Percentiles rank a stretch among this genome's conserved stretches.
Evolutionary conservation across 2,329 filamentous ascomycete genomes (phyloP).

Genomic region (Cladosporium austrohemisphaericum): DNA sequence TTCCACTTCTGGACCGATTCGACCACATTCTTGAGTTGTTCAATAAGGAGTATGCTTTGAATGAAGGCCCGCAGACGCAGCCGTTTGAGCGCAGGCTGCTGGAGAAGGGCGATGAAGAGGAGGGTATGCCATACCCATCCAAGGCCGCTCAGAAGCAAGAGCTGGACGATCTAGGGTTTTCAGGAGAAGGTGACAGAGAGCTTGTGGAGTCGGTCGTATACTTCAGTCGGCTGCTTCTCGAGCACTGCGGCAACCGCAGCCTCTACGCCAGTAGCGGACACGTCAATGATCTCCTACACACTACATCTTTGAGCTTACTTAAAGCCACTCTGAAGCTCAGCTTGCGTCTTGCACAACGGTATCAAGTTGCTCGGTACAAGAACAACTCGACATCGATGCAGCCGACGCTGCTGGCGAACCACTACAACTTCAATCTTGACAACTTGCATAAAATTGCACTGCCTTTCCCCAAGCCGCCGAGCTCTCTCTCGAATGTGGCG

Average conservation of each 20-base stretch:
- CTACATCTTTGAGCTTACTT: conserved; percentile 74
- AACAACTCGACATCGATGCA: conserved; percentile 57
- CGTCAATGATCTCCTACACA: conserved; percentile 83
- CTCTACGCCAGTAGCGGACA: conserved; percentile 92
- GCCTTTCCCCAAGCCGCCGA: conserved; percentile 69
- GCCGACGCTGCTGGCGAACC: conserved; percentile 71
- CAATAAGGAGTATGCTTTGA: conserved; percentile 73
- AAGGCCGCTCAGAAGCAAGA: conserved; percentile 27
- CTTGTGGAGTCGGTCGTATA: conserved; percentile 75
- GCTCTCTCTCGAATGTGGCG: conserved; percentile 50
- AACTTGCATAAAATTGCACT: conserved; percentile 78
- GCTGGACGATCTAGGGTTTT: conserved; percentile 52
- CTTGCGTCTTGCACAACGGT: conserved; percentile 84
- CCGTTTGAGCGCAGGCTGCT: conserved; percentile 68
- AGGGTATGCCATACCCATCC: conserved; percentile 30
- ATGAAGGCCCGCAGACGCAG: conserved; percentile 72
- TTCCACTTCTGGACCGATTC: conserved; percentile 87
- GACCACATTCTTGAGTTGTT: conserved; percentile 82
- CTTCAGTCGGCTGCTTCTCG: conserved; percentile 83
- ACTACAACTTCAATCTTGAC: conserved; percentile 72
- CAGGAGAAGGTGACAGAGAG: conserved; percentile 71
- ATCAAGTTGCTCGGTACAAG: conserved; percentile 77
- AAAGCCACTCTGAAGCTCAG: conserved; percentile 74
- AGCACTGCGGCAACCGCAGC: conserved; percentile 95
- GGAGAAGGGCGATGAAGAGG: conserved; percentile 55